phyloP scores from a whole-genome alignment of 2,329 filamentous ascomycete species.

The Aureobasidium namibiae region DNA sequence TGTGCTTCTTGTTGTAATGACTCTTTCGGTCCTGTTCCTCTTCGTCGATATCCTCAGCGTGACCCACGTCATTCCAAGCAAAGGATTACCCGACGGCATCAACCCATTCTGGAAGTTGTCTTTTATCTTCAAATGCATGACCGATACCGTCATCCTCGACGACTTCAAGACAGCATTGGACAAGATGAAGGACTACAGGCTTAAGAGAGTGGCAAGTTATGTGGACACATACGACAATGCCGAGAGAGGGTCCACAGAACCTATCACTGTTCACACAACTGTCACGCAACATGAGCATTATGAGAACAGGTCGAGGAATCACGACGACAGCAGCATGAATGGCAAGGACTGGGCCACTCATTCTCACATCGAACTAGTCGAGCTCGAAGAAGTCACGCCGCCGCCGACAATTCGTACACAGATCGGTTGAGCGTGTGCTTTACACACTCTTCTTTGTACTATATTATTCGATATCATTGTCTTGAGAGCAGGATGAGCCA shows the following conservation, averaged over 20 bases:
- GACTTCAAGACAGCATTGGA: slow-evolving; percentile 57
- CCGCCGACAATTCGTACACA: background rate
- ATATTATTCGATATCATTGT: too few species aligned
- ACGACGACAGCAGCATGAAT: background rate
- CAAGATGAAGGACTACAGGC: slow-evolving; percentile 36
- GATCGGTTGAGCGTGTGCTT: background rate
- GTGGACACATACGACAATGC: background rate
- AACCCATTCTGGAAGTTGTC: slow-evolving; percentile 60
- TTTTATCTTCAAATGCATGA: slow-evolving; percentile 51
- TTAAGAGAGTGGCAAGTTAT: slow-evolving; percentile 24
- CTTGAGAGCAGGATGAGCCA: too few species aligned
- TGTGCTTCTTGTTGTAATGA: slow-evolving; percentile 53
- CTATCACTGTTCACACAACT: slow-evolving; percentile 3
- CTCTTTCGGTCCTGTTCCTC: slow-evolving; percentile 53
- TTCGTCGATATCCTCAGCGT: slow-evolving; percentile 54
- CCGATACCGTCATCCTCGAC: slow-evolving; percentile 58
- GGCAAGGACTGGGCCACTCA: slow-evolving; percentile 4
- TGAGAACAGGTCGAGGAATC: background rate
- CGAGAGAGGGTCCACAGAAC: slow-evolving; percentile 1
- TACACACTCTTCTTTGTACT: background rate
- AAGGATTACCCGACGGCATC: slow-evolving; percentile 40
- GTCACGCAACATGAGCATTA: slow-evolving; percentile 6
- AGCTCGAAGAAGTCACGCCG: slow-evolving; percentile 4
- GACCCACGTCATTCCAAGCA: slow-evolving; percentile 31
- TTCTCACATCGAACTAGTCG: background rate